These are phyloP conservation scores for Arctium lappa DNA, from an alignment of 129 eudicot genomes.

Conservation along the genomic window DNA sequence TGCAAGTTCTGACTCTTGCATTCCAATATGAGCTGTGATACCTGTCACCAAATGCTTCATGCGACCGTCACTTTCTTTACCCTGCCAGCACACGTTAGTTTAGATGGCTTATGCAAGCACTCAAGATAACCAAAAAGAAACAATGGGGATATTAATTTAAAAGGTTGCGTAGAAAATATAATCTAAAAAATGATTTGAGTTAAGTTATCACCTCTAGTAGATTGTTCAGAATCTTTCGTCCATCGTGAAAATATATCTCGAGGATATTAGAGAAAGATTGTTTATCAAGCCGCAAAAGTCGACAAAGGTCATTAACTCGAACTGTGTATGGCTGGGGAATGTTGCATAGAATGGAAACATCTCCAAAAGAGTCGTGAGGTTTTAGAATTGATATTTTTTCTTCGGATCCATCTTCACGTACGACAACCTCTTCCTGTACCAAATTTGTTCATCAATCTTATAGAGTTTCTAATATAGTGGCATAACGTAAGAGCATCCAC, in stretches of 20 bases:
- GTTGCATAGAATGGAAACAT: conserved; percentile 79
- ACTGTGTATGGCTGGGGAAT: conserved; percentile 91
- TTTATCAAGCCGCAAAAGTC: conserved; percentile 80
- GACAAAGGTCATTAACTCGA: conserved; percentile 71
- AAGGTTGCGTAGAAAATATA: not conserved
- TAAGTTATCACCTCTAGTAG: conserved; percentile 62
- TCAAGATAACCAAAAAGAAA: conserved; percentile 3
- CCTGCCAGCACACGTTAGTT: conserved; percentile 43
- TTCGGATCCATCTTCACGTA: conserved; percentile 63
- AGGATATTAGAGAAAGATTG: conserved; percentile 76
- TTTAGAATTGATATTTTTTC: conserved; percentile 46
- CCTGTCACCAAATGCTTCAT: conserved; percentile 78
- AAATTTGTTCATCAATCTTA: conserved; percentile 5
- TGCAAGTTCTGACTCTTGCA: conserved; percentile 91
- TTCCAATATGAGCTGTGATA: conserved; percentile 66
- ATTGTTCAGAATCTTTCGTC: conserved; percentile 65
- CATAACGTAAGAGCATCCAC: not conserved
- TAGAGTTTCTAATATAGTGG: not conserved
- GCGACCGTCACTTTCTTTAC: conserved; percentile 51
- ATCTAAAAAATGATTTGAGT: not conserved
- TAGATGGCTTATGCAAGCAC: not conserved
- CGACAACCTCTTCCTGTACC: conserved; percentile 75
- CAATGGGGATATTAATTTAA: not conserved
- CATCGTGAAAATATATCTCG: conserved; percentile 88
- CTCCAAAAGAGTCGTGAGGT: conserved; percentile 72